Conservation (phyloP, 805 yeast genomes). For the Hermanozyma aechmeae region DNA sequence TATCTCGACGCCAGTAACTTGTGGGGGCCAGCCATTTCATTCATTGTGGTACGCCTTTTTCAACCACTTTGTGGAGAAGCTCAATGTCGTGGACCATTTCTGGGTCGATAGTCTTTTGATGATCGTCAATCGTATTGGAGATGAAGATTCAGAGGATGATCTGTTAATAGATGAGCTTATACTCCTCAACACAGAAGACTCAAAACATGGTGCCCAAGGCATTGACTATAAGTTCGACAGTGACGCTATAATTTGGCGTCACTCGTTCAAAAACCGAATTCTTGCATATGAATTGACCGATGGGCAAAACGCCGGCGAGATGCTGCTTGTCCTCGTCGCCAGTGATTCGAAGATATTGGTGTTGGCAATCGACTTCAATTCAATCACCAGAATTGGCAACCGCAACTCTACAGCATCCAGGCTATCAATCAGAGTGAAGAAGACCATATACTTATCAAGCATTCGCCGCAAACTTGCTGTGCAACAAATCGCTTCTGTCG, state of each 20-base stretch:
- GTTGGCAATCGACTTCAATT: slow-evolving; percentile 8
- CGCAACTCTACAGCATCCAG: slow-evolving; percentile 9
- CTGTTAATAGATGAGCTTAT: slow-evolving; percentile 23
- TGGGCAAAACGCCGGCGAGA: background rate
- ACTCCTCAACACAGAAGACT: slow-evolving; percentile 19
- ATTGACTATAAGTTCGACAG: slow-evolving; percentile 23
- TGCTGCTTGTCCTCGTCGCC: slow-evolving; percentile 18
- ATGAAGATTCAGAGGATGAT: slow-evolving; percentile 5
- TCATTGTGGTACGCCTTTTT: slow-evolving; percentile 31
- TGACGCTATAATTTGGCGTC: slow-evolving; percentile 31
- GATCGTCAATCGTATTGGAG: slow-evolving; percentile 18
- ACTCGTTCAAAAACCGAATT: slow-evolving; percentile 18
- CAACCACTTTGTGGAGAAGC: slow-evolving; percentile 20
- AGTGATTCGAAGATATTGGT: slow-evolving; percentile 19
- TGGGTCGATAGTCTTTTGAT: slow-evolving; percentile 27
- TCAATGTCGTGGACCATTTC: slow-evolving; percentile 25
- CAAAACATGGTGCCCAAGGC: slow-evolving; percentile 26
- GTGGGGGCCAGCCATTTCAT: slow-evolving; percentile 17
- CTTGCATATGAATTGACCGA: slow-evolving; percentile 10
- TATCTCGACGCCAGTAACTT: slow-evolving; percentile 7
- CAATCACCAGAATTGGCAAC: slow-evolving; percentile 4
- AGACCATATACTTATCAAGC: slow-evolving; percentile 26
- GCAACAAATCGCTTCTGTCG: slow-evolving; percentile 16
- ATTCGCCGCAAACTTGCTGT: slow-evolving; percentile 18
- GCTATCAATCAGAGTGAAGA: slow-evolving; percentile 19